Evolutionary conservation across 2,329 filamentous ascomycete species (phyloP).

Genomic region (Cladobotryum protrusum): DNA sequence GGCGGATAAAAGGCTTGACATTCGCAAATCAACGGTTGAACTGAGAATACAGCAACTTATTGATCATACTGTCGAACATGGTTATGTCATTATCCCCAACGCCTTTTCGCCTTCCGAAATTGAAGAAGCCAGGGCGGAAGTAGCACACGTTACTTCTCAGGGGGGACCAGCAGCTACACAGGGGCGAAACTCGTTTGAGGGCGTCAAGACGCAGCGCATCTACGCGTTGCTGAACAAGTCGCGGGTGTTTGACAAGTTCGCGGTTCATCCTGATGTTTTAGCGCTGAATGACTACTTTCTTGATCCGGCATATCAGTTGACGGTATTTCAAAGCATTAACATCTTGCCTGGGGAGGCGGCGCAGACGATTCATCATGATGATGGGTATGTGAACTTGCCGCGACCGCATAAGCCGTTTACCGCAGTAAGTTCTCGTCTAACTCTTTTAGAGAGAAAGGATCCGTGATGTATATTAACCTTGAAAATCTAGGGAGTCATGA

Average conservation of each 20-base stretch:
- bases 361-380: constrained; percentile 32
- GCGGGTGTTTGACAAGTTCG: constrained; percentile 32
- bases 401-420: constrained; percentile 29
- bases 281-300: constrained; percentile 35
- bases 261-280: constrained; percentile 27
- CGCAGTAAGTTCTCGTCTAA: constrained; percentile 15
- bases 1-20: not conserved
- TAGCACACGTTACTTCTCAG: constrained; percentile 18
- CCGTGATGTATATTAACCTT: not conserved
- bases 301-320: constrained; percentile 30
- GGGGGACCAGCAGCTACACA: constrained; percentile 21
- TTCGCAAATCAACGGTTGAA: not conserved
- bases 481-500: constrained; percentile 20
- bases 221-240: constrained; percentile 34
- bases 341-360: constrained; percentile 33
- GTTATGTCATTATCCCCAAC: constrained; percentile 30
- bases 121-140: constrained; percentile 16
- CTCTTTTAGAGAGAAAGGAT: too few species aligned
- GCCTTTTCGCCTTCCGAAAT: constrained; percentile 27
- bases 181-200: constrained; percentile 33
- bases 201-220: constrained; percentile 30
- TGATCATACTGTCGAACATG: constrained; percentile 19
- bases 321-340: constrained; percentile 30
- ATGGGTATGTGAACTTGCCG: constrained; percentile 23
- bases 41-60: constrained; percentile 10